These are phyloP conservation scores for Yarrowia galli DNA, from an alignment of 1,139 yeast species.

Conservation along the genomic window DNA sequence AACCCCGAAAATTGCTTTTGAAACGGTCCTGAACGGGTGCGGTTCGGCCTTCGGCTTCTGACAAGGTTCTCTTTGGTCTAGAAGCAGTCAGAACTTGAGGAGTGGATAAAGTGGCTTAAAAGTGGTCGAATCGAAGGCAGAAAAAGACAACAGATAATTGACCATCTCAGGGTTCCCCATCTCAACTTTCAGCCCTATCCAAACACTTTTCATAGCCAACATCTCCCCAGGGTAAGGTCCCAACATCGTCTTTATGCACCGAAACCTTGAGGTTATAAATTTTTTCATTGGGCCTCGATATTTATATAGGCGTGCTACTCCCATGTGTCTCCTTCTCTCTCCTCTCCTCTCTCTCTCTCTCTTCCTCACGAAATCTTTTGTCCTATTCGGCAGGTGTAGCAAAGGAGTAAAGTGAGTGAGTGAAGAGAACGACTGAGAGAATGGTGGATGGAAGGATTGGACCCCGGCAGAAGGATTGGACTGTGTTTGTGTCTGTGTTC, in stretches of 20 bases:
- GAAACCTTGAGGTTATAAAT: conserved; percentile 36
- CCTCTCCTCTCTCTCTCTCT: conserved; percentile 38
- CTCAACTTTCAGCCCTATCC: neutral
- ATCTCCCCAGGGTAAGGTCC: conserved; percentile 17
- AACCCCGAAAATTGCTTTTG: neutral
- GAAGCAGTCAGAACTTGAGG: neutral
- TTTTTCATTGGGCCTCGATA: conserved; percentile 25
- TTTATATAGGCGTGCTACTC: conserved; percentile 14
- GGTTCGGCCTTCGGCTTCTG: conserved; percentile 2
- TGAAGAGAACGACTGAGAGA: conserved; percentile 20
- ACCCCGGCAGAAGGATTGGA: neutral
- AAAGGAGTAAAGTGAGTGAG: conserved; percentile 37
- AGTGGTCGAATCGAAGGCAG: neutral
- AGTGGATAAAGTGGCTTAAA: neutral
- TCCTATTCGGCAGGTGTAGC: conserved; percentile 38
- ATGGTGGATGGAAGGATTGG: neutral
- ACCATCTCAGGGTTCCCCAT: neutral
- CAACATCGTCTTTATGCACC: conserved; percentile 7
- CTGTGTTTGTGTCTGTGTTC: neutral
- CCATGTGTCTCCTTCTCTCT: conserved; percentile 17
- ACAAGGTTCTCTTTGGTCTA: neutral
- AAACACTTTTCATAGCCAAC: neutral
- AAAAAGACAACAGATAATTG: neutral
- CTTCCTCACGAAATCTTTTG: conserved; percentile 38
- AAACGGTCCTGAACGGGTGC: neutral